Base-by-base conservation (phyloP, 2,329 filamentous ascomycete genomes). In the Phialophora macrospora region DNA sequence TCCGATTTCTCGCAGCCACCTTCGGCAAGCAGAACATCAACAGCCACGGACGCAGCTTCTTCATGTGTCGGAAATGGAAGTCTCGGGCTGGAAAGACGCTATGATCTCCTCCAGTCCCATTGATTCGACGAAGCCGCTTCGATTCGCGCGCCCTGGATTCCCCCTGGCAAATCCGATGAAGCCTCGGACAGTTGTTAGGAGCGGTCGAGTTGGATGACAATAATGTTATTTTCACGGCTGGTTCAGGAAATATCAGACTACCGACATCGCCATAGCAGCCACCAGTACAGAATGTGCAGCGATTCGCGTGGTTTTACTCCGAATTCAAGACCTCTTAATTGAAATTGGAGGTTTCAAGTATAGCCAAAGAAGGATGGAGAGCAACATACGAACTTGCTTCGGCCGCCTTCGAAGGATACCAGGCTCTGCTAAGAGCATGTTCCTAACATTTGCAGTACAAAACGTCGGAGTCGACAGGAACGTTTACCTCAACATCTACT, bases 401-500 rank as follows among this genome's bases (percentile, higher is more conserved):
- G 17, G 17, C 20, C 20, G 8, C 44, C 20, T 48, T 48, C 20
- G 9, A n/a, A 17, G 44, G n/a, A n/a, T n/a, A 48, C 20, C 12
- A 48, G 20, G 14, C 44, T 6, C 5, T 46, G 3, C 14, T 46
- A 17, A 17, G 14, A 17, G 41, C 41, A 17, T 46, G 44, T 3
- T 48, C 44, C 44, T 48, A n/a, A n/a, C 14, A n/a, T 48, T 48
- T 48, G 14, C 44, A n/a, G n/a, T n/a, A n/a, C n/a, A n/a, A n/a
- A n/a, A n/a, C n/a, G n/a, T n/a, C n/a, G n/a, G n/a, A n/a, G n/a
- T n/a, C n/a, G n/a, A n/a, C n/a, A n/a, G n/a, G n/a, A n/a, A n/a
- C n/a, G n/a, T n/a, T n/a, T n/a, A n/a, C n/a, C n/a, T n/a, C n/a
- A n/a, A n/a, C n/a, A n/a, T n/a, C n/a, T n/a, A n/a, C n/a, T n/a